These are phyloP conservation scores for peach (Prunus persica) DNA, from an alignment of 306 rosid genomes.

Conservation along the genomic window Prunus_persica_NCBIv2 NC_034015.1:12930001-12930500, in stretches of 20 bases:
- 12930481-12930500: not conserved
- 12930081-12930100: not conserved
- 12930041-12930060: slow-evolving; percentile 7
- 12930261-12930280: no score
- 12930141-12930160: not conserved
- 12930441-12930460: not conserved
- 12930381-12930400: not conserved
- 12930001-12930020: not conserved
- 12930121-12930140: not conserved
- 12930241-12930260: no score
- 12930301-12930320: not conserved
- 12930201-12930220: no score
- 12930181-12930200: not conserved
- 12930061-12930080: slow-evolving; percentile 12
- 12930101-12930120: not conserved
- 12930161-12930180: slow-evolving; percentile 20
- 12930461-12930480: not conserved
- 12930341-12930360: not conserved
- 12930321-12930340: not conserved
- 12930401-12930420: not conserved
- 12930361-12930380: not conserved
- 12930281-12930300: no score
- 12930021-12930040: not conserved
- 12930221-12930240: no score
- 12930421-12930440: not conserved